Base-by-base conservation (phyloP, 2,329 filamentous ascomycete genomes). In the Cryphonectria carpinicola region DNA sequence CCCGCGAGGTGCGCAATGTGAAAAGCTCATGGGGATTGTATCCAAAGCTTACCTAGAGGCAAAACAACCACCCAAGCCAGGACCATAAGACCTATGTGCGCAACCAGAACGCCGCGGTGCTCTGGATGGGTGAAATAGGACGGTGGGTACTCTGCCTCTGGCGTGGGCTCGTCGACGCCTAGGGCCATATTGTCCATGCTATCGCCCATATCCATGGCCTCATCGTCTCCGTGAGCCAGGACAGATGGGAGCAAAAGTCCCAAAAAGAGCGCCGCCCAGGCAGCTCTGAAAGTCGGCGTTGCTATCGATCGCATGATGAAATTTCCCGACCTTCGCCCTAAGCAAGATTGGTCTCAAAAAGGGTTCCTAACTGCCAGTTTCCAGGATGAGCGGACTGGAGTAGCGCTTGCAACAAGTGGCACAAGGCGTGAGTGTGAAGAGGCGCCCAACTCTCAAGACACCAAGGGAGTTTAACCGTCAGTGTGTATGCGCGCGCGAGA, bases 11-110 rank as follows among this genome's bases (percentile, higher is more conserved):
- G 6, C 46, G 32, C 35, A 11, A 28, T n/a, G 54, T 17, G 25
- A 3, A 41, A 41, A 22, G 25, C 39, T 35, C 22, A 41, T 41
- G 14, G 14, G 32, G 17, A 19, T 37, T 7, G 28, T 41, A 32
- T 32, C 32, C 28, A 39, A 72, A 72, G 80, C 87, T 80, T 83
- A 91, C 92, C 89, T 74, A 91, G 80, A 66, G 92, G 92, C 70
- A 94, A 83, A 70, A 92, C 77, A 52, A 94, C 84, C 43, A 90
- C 83, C 92, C 92, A 95, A 28, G 86, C 87, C 22, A 92, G 71
- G 19, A 89, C 82, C 89, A 93, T 93, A 17, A 93, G 81, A 3
- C 82, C 82, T 72, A 93, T 90, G 77, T 94, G 92, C 73, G 87
- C 87, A 74, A 81, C 75, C 69, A 84, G 80, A 41, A 80, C 74